Base-by-base conservation (phyloP, 805 yeast species). In the Wickerhamiella sergipiensis region DNA sequence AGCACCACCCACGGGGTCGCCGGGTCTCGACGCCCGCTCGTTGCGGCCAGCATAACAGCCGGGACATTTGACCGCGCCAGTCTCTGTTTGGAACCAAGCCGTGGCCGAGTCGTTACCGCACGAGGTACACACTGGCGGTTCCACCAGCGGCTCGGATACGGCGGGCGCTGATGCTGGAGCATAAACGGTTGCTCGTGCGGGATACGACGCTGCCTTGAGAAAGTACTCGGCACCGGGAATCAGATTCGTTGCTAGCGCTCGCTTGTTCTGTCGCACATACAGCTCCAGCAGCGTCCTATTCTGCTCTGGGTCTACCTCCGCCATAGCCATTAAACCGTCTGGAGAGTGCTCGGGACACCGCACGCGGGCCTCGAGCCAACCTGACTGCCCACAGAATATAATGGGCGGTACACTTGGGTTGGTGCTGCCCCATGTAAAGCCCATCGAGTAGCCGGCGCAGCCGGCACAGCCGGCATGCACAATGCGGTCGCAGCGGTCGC, bases 381-480 rank as follows among this genome's bases (percentile, higher is more conserved):
- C 64, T 4, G 50, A 53, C 47, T 53, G 57, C 39, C 53, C 57
- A 18, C 52, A 59, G n/a, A 53, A 50, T 24, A 36, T 47, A n/a
- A 56, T 63, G 2, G 69, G 61, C 10, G 19, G 33, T 6, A 5
- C 40, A 15, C 31, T 46, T 3, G 9, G 29, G 21, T 31, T 13
- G 4, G 43, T 15, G 15, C 13, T 15, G 15, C 13, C 10, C 23
- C 42, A 42, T 5, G 39, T 21, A 33, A 57, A 48, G 1, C 60
- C 60, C 21, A 57, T 26, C 3, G 44, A 18, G 43, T 39, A 57
- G 10, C 52, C 48, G 13, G 43, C 10, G 12, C 48, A 47, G 50
- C 75, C 77, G 13, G 81, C 81, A 69, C 87, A 83, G 0, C 80
- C 80, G 1, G 76, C 68, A 63, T 81, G 85, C 33, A 67, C 52